Conservation (phyloP, 495 filamentous ascomycete genomes). For the Annulohypoxylon moriforme region DNA sequence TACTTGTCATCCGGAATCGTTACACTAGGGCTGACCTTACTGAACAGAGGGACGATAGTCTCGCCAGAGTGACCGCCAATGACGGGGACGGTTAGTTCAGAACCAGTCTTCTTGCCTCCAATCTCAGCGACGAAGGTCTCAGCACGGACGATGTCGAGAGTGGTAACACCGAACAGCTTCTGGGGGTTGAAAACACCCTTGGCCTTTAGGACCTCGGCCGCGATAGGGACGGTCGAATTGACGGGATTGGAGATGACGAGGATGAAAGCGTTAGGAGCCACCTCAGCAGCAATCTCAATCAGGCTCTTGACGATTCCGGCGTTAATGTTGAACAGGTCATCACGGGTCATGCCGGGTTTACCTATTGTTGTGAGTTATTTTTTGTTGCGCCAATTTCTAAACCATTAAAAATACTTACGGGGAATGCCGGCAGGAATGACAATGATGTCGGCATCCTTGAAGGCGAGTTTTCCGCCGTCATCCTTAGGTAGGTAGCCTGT, state of each 20-base stretch:
- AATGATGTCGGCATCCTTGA: conserved; percentile 93
- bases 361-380: conserved; percentile 62
- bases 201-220: conserved; percentile 93
- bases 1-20: conserved; percentile 87
- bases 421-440: conserved; percentile 98
- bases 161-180: conserved; percentile 97
- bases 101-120: conserved; percentile 81
- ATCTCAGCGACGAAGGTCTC: conserved; percentile 95
- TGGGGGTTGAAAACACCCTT: conserved; percentile 92
- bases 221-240: conserved; percentile 98
- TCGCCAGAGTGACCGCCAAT: conserved; percentile 97
- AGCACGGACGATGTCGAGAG: conserved; percentile 96
- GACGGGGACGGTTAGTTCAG: conserved; percentile 86
- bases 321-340: conserved; percentile 99
- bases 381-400: conserved; percentile 11
- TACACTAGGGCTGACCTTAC: conserved; percentile 82
- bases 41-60: conserved; percentile 98
- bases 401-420: conserved; percentile 67
- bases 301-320: conserved; percentile 92
- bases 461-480: conserved; percentile 86
- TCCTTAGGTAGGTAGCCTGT: conserved; percentile 89
- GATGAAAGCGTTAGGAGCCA: conserved; percentile 88
- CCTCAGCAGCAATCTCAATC: conserved; percentile 84
- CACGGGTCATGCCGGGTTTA: conserved; percentile 99
- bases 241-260: conserved; percentile 99